Percentiles rank a stretch among this genome's conserved stretches.
phyloP scores from a whole-genome alignment of 2,329 filamentous ascomycete genomes.

The Trichoderma arundinaceum region DNA sequence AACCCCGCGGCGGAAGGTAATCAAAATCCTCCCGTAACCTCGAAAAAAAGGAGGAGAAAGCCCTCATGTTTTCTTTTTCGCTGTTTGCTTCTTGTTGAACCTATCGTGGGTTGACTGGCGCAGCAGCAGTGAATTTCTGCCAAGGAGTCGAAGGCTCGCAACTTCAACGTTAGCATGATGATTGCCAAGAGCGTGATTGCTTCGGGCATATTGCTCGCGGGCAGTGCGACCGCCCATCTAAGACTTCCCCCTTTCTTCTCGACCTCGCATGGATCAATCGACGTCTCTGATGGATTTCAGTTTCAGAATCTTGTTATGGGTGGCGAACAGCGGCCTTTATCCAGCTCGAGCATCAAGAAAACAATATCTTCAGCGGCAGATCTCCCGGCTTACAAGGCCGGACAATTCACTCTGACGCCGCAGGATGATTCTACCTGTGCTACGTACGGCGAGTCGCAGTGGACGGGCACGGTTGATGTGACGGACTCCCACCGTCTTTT shows the following conservation, averaged over 20 bases:
- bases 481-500: constrained; percentile 34
- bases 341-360: neutral
- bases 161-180: neutral
- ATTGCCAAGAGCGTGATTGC: neutral
- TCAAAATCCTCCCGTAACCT: neutral
- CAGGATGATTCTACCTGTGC: constrained; percentile 32
- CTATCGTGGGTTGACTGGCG: neutral
- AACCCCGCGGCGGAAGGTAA: neutral
- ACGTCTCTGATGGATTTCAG: neutral
- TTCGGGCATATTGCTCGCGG: constrained; percentile 9
- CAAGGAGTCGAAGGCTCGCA: neutral
- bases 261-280: neutral
- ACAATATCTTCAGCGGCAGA: neutral
- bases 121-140: neutral
- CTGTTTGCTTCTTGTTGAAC: neutral
- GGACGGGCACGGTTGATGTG: constrained; percentile 37
- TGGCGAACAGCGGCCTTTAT: constrained; percentile 3
- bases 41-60: neutral
- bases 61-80: neutral
- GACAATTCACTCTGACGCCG: constrained; percentile 28
- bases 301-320: neutral
- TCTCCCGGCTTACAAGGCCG: constrained; percentile 29
- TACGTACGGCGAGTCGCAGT: constrained; percentile 34
- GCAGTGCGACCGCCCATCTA: constrained; percentile 6
- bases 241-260: constrained; percentile 1